Evolutionary conservation across 108 stramenopile genomes (phyloP), one percentile per base, ranked within the genome.

Genomic region (Cyclotella distinguenda): DNA sequence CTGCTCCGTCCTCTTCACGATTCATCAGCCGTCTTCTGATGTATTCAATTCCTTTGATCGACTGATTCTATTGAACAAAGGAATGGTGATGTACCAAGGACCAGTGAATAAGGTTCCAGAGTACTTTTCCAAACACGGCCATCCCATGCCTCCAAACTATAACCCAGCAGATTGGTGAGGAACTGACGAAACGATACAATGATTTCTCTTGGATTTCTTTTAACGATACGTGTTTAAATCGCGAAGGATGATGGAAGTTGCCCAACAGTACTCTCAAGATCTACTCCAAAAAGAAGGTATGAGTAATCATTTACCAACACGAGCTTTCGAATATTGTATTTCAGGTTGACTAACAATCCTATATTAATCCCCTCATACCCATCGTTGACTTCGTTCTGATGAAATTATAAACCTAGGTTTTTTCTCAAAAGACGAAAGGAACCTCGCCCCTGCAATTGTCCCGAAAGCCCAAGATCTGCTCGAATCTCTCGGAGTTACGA

Each of bases 1-100:
- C 12, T 52, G 81, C 9, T 83, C 86, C 21, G 89, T 94, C n/a
- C 68, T 93, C 4, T 91, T 89, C 57, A 96, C 95, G 22, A 94
- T 96, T 52, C 95, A 96, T 63, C 95, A 96, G 68, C 95, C 95
- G 10, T 77, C 86, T 6, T 85, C 87, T 0, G 89, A 92, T 53
- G 86, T 96, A 2, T 92, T 94, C 40, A 76, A 81, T 30, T 74
- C 84, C 4, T 92, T 94, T 65, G 87, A 94, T 68, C 76, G 73
- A 27, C 51, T 92, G 44, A 73, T 73, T 42, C 66, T 88, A 11
- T 59, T 88, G 64, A 88, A 88, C 60, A 84, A 82, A 43, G 87
- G 87, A 1, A 68, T 77, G 48, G 84, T 88, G 16, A 88, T 88
- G 87, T 85, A 84, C 46, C 68, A 82, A 58, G 90, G 90, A 28